Conservation (phyloP, 2,329 filamentous ascomycete genomes). For the Epichloe baconii region DNA sequence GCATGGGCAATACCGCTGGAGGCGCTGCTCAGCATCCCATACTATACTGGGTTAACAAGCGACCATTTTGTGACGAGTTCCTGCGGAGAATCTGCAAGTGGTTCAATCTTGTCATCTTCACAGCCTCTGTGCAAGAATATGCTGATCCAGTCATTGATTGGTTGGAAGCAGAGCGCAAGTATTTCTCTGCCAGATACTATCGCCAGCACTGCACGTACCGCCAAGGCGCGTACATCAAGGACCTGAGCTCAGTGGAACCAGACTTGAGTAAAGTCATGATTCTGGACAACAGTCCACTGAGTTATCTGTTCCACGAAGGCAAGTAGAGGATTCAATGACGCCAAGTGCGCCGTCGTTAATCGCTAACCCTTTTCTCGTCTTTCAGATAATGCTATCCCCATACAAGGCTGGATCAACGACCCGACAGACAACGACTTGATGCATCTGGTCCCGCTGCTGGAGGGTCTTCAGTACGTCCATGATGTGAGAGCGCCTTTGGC, state of each 20-base stretch:
- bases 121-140: conserved; percentile 95
- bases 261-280: conserved; percentile 98
- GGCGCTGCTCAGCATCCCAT: conserved; percentile 75
- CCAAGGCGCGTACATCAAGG: conserved; percentile 96
- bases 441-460: conserved; percentile 81
- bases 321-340: conserved; percentile 17
- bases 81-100: conserved; percentile 85
- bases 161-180: conserved; percentile 93
- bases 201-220: conserved; percentile 93
- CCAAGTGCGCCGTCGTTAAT: not conserved
- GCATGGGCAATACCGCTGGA: conserved; percentile 50
- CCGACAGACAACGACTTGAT: conserved; percentile 92
- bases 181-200: conserved; percentile 88
- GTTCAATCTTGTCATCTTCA: conserved; percentile 96
- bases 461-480: conserved; percentile 91
- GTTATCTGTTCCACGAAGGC: conserved; percentile 98
- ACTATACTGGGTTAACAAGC: conserved; percentile 96
- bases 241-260: conserved; percentile 88
- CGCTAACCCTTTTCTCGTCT: conserved; percentile 1
- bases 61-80: conserved; percentile 94
- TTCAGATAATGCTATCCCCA: conserved; percentile 93
- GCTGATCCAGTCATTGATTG: conserved; percentile 98
- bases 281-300: conserved; percentile 93
- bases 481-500: conserved; percentile 87
- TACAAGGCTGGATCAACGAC: conserved; percentile 98